A percentile compares a stretch with the other conserved stretches of the same genome.
phyloP scores from a whole-genome alignment of 495 filamentous ascomycete species.

The Penicillium soppii region DNA sequence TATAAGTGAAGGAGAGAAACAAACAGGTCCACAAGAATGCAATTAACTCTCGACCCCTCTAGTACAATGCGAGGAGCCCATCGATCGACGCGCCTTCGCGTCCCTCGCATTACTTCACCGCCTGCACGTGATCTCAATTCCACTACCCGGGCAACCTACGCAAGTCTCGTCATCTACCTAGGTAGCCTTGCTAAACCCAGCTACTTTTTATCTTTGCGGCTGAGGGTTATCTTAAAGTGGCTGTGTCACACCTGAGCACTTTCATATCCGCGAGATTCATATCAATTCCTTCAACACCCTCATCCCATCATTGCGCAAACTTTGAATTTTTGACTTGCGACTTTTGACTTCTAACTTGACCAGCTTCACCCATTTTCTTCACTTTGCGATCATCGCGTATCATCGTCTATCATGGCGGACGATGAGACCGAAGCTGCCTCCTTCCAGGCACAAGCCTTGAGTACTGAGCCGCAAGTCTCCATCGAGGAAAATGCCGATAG shows the following conservation, averaged over 20 bases:
- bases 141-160: slow-evolving; percentile 10
- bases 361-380: slow-evolving; percentile 2
- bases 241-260: slow-evolving; percentile 3
- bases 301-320: not conserved
- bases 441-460: slow-evolving; percentile 54
- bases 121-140: slow-evolving; percentile 21
- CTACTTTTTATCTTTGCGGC: slow-evolving; percentile 1
- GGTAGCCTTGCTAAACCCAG: no score
- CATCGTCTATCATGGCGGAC: slow-evolving; percentile 51
- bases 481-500: slow-evolving; percentile 52
- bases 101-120: slow-evolving; percentile 30
- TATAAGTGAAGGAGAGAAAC: slow-evolving; percentile 15
- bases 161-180: not conserved
- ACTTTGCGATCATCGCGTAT: slow-evolving; percentile 9
- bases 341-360: not conserved
- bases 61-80: slow-evolving; percentile 22
- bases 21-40: slow-evolving; percentile 30
- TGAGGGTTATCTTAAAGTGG: slow-evolving; percentile 6
- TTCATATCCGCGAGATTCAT: not conserved
- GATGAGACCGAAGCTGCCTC: slow-evolving; percentile 63
- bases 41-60: slow-evolving; percentile 14
- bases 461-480: slow-evolving; percentile 41
- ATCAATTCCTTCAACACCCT: not conserved
- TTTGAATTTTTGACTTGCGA: not conserved
- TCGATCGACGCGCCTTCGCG: slow-evolving; percentile 27